Evolutionary conservation across 2,329 filamentous ascomycete genomes (phyloP).

Genomic region (Daldinia eschscholtzii): DNA sequence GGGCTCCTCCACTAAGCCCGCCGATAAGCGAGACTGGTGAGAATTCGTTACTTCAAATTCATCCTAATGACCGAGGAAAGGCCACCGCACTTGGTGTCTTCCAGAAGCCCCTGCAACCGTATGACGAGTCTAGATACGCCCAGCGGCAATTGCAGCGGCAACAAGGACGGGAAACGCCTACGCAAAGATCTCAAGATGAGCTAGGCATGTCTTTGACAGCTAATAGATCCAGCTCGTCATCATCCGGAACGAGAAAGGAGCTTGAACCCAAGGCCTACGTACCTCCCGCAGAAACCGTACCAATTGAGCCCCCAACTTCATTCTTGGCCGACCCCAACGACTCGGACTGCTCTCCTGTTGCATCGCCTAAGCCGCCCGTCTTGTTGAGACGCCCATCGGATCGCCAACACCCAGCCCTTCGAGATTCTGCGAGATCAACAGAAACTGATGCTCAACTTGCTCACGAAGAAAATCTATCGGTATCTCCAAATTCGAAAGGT

Average conservation of each 20-base stretch:
- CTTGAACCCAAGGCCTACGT: slow-evolving; percentile 50
- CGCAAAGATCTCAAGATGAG: slow-evolving; percentile 60
- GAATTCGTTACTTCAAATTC: slow-evolving; percentile 72
- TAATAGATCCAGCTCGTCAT: slow-evolving; percentile 62
- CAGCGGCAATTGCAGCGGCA: slow-evolving; percentile 86
- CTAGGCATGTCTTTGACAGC: slow-evolving; percentile 58
- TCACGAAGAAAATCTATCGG: slow-evolving; percentile 45
- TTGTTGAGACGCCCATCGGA: slow-evolving; percentile 64
- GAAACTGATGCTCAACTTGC: slow-evolving; percentile 56
- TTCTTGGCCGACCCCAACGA: slow-evolving; percentile 62
- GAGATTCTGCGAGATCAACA: slow-evolving; percentile 60
- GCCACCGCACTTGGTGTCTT: slow-evolving; percentile 54
- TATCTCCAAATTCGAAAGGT: slow-evolving; percentile 42
- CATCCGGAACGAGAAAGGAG: slow-evolving; percentile 56
- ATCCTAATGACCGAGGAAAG: slow-evolving; percentile 75
- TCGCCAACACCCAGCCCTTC: slow-evolving; percentile 67
- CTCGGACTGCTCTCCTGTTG: slow-evolving; percentile 51
- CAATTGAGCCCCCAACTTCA: slow-evolving; percentile 54
- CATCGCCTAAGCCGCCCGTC: slow-evolving; percentile 46
- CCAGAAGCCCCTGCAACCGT: slow-evolving; percentile 79
- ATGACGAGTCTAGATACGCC: slow-evolving; percentile 87
- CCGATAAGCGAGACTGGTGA: slow-evolving; percentile 80
- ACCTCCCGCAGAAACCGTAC: slow-evolving; percentile 48
- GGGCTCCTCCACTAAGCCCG: slow-evolving; percentile 71
- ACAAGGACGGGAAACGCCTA: slow-evolving; percentile 75